Evolutionary conservation across 164 flowering plant species (phyloP), one percentile per base, ranked within the genome.

Genomic region (Santalum album): DNA sequence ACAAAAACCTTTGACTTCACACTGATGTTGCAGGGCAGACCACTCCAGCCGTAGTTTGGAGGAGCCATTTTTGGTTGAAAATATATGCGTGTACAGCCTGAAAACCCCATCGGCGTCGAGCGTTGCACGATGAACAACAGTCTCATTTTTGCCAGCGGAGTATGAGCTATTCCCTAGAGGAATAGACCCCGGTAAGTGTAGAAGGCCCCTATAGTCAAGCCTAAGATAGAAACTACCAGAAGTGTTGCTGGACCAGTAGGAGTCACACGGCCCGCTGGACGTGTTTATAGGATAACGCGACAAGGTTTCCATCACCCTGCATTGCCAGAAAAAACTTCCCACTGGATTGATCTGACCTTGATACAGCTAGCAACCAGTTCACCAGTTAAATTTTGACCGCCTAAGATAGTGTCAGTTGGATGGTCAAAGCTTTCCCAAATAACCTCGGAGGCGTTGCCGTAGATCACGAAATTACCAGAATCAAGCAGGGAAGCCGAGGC

Each of bases 1-100:
- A 45, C 49, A 45, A 9, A 12, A 6, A 6, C 49, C 49, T 3
- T 25, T 9, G 1, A 17, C 49, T 2, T 12, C 7, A 11, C 0
- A 60, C 83, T 75, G 15, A 78, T 75, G 36, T 79, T 62, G 1
- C 65, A 64, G 0, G 78, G 78, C 5, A 4, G 0, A 1, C 46
- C 49, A 45, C 67, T 68, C 49, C 6, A 50, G 10, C 16, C 10
- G 1, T 0, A 39, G 11, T 75, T 73, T 70, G 2, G 7, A 44
- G 20, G 5, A 6, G 5, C 12, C 18, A 1, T 18, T 56, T 1
- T 6, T 61, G 5, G 53, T 22, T 15, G 11, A 18, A 55, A 51
- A 72, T 0, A 66, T 59, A 22, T 63, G 51, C 20, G 5, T 26
- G 44, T 58, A 69, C 14, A 18, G 57, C 2, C 54, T 19, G 21